Evolutionary conservation across 768 basidiomycete genomes (phyloP).

Genomic region (Xerocomellus amylosporus): DNA sequence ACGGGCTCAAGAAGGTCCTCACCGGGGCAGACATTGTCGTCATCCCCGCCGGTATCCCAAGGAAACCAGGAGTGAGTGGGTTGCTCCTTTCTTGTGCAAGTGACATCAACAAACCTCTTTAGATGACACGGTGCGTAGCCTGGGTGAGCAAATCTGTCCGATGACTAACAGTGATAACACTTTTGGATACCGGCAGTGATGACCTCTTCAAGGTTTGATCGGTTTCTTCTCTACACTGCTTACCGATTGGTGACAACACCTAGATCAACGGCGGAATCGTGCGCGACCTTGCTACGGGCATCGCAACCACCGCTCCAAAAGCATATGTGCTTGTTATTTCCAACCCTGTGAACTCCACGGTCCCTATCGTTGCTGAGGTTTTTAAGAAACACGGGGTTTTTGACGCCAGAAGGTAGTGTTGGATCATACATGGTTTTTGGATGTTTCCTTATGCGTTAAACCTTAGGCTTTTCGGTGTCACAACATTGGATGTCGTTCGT

Average conservation of each 20-base stretch:
- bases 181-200: conserved; percentile 53
- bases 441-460: neutral
- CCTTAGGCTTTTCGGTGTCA: conserved; percentile 90
- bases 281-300: conserved; percentile 86
- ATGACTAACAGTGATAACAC: conserved; percentile 10
- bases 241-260: neutral
- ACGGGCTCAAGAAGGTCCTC: conserved; percentile 79
- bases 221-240: neutral
- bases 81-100: neutral
- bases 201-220: conserved; percentile 86
- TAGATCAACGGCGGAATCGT: conserved; percentile 99
- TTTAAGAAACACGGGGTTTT: conserved; percentile 91
- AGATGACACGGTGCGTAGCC: conserved; percentile 51
- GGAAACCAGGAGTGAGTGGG: conserved; percentile 83
- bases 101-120: neutral
- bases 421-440: neutral
- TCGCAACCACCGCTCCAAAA: conserved; percentile 80
- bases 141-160: neutral
- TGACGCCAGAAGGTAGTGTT: conserved; percentile 79
- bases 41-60: conserved; percentile 94
- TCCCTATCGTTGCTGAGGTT: conserved; percentile 93
- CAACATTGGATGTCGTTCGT: conserved; percentile 95
- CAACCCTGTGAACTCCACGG: conserved; percentile 99
- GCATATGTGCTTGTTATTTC: conserved; percentile 96
- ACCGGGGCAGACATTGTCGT: conserved; percentile 87